Percentiles rank a stretch among this genome's conserved stretches.
These are phyloP conservation scores for Dendrobium nobile DNA, from an alignment of 106 monocot genomes.

Conservation along the genomic window DNA sequence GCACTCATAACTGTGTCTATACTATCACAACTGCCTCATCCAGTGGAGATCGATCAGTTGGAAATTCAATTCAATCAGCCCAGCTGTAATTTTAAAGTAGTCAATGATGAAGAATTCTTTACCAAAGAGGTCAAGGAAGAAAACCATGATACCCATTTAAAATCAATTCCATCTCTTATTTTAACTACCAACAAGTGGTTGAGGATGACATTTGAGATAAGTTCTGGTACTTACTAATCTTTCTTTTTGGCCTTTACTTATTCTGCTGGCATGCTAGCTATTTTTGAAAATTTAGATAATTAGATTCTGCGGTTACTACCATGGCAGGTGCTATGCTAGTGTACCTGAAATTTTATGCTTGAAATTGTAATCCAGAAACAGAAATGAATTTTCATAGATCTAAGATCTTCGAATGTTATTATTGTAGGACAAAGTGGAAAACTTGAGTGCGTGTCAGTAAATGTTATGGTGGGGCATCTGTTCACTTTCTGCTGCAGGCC, in stretches of 20 bases:
- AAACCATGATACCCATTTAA: slow-evolving; percentile 20
- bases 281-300: background rate
- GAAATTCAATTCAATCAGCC: slow-evolving; percentile 83
- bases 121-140: background rate
- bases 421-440: slow-evolving; percentile 91
- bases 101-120: slow-evolving; percentile 20
- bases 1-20: slow-evolving; percentile 63
- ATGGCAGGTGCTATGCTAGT: background rate
- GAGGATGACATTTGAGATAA: slow-evolving; percentile 61
- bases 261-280: background rate
- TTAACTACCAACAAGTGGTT: slow-evolving; percentile 73
- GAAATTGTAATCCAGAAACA: background rate
- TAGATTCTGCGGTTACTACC: background rate
- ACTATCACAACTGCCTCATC: slow-evolving; percentile 67
- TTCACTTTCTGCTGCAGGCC: slow-evolving; percentile 61
- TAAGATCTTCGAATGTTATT: background rate
- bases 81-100: slow-evolving; percentile 57
- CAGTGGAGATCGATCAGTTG: slow-evolving; percentile 59
- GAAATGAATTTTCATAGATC: no score
- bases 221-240: slow-evolving; percentile 47
- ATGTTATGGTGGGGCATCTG: slow-evolving; percentile 39
- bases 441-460: slow-evolving; percentile 81
- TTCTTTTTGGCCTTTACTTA: background rate
- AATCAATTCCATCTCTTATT: slow-evolving; percentile 35
- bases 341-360: background rate